Evolutionary conservation across 306 rosid genomes (phyloP).

Genomic region (Prosopis cineraria): DNA sequence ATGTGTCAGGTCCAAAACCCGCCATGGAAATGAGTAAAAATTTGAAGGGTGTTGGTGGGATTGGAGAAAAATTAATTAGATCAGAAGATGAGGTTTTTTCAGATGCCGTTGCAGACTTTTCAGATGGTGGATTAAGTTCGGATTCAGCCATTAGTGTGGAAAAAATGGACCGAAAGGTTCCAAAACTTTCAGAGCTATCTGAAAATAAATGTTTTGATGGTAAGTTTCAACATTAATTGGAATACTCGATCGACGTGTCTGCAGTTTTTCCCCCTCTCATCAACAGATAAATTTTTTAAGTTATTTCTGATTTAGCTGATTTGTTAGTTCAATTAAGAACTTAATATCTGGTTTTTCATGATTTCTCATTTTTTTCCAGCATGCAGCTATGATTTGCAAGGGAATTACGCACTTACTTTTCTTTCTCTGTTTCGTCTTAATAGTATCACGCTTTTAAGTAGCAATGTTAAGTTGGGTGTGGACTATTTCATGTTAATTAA

Average conservation of each 20-base stretch:
- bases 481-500: background rate
- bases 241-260: background rate
- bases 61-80: slow-evolving; percentile 35
- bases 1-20: slow-evolving; percentile 44
- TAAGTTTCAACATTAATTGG: slow-evolving; percentile 32
- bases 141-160: slow-evolving; percentile 40
- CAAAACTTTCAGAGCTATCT: slow-evolving; percentile 31
- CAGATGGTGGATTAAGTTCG: slow-evolving; percentile 40
- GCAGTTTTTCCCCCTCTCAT: background rate
- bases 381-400: background rate
- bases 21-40: slow-evolving; percentile 31
- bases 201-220: slow-evolving; percentile 41
- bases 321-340: slow-evolving; percentile 1
- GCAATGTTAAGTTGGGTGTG: background rate
- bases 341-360: background rate
- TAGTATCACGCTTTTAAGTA: background rate
- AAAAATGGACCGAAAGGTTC: slow-evolving; percentile 33
- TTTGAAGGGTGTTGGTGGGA: slow-evolving; percentile 43
- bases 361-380: slow-evolving; percentile 2
- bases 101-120: slow-evolving; percentile 78
- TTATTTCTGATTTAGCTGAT: background rate
- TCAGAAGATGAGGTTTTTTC: slow-evolving; percentile 68
- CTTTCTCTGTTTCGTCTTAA: background rate
- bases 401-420: background rate
- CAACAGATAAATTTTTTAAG: background rate